phyloP scores from a whole-genome alignment of 2,329 filamentous ascomycete genomes.

The Hymenoscyphus repandus region DNA sequence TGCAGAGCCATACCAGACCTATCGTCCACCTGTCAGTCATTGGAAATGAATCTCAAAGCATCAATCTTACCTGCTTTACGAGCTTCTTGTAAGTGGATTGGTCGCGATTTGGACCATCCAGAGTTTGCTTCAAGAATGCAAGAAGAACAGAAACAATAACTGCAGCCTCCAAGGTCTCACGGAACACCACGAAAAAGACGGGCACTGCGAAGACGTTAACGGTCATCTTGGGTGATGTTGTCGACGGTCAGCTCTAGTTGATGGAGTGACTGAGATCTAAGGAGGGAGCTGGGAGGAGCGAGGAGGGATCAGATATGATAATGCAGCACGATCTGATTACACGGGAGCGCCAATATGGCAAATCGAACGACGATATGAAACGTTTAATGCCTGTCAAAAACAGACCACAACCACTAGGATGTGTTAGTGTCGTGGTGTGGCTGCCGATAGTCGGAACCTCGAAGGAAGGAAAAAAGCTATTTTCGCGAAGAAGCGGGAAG shows the following conservation, averaged over 20 bases:
- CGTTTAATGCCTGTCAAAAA: no score
- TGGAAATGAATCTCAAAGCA: neutral
- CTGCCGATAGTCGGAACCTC: no score
- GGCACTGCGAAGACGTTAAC: conserved; percentile 70
- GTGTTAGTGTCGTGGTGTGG: no score
- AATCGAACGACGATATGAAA: no score
- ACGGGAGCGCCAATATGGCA: neutral
- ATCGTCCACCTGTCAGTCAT: neutral
- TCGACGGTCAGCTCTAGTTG: neutral
- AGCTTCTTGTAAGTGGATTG: conserved; percentile 60
- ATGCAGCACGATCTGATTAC: conserved; percentile 17
- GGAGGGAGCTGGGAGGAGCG: neutral
- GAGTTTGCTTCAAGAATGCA: conserved; percentile 77
- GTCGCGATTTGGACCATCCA: conserved; percentile 60
- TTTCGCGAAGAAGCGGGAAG: no score
- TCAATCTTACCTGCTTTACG: conserved; percentile 44
- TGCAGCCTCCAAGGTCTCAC: conserved; percentile 75
- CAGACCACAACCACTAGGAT: no score
- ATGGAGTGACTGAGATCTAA: neutral
- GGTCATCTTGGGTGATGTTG: conserved; percentile 40
- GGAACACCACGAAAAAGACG: conserved; percentile 87
- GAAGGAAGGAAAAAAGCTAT: no score
- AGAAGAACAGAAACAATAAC: conserved; percentile 86
- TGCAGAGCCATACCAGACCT: conserved; percentile 55
- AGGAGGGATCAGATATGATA: conserved; percentile 13